These are phyloP conservation scores for Debaryomyces psychrophilus DNA, from an alignment of 1,139 yeast species.

Conservation along the genomic window DNA sequence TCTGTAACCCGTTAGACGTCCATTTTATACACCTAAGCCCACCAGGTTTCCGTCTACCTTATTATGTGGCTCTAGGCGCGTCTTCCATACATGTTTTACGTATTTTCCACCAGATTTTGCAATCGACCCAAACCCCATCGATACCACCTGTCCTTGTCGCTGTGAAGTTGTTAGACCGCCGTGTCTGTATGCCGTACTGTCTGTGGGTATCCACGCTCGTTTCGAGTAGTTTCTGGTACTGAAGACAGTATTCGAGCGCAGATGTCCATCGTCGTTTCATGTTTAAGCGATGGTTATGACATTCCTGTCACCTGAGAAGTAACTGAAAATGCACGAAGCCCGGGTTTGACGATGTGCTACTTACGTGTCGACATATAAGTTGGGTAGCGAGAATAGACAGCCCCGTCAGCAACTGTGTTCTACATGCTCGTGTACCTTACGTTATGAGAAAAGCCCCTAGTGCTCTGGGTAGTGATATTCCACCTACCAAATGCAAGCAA, in stretches of 20 bases:
- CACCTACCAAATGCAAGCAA: too few relatives aligned
- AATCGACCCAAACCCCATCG: neutral
- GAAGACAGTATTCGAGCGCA: neutral
- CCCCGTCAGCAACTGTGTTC: neutral
- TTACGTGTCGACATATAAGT: neutral
- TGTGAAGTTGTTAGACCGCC: neutral
- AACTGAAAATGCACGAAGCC: neutral
- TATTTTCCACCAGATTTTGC: neutral
- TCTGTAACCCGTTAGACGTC: neutral
- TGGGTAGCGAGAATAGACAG: neutral
- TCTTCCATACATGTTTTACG: neutral
- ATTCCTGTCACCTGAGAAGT: neutral
- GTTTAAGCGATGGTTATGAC: neutral
- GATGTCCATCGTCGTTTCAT: neutral
- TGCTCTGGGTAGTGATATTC: neutral
- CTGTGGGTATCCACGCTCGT: neutral
- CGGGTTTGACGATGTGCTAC: neutral
- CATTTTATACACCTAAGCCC: neutral
- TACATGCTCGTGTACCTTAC: neutral
- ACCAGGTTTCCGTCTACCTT: neutral
- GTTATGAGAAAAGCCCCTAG: neutral
- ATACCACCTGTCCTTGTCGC: too few relatives aligned
- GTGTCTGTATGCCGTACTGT: neutral
- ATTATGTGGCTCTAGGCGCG: neutral
- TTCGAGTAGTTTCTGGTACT: neutral